These are phyloP conservation scores for Amanita phalloides DNA, from an alignment of 768 basidiomycete genomes.

Conservation along the genomic window DNA sequence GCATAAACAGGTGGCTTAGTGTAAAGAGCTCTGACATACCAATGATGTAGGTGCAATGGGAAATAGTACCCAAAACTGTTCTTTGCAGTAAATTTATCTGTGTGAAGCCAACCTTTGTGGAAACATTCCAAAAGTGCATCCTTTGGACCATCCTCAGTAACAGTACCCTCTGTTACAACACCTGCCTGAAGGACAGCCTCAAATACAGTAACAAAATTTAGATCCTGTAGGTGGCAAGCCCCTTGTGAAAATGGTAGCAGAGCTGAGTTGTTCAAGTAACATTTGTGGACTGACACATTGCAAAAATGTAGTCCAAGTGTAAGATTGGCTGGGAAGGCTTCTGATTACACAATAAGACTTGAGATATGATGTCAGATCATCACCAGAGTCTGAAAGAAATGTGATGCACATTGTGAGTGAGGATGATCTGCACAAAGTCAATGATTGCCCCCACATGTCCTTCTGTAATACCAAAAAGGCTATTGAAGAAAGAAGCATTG, in stretches of 20 bases:
- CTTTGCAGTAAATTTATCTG: neutral
- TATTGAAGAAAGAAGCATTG: neutral
- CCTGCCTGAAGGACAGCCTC: neutral
- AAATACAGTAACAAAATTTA: neutral
- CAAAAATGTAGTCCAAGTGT: neutral
- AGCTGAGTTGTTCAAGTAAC: neutral
- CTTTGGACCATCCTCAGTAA: neutral
- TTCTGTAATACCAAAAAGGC: conserved; percentile 6
- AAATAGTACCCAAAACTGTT: neutral
- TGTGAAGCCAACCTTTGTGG: neutral
- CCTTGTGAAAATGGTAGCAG: neutral
- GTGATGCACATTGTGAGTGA: conserved; percentile 6
- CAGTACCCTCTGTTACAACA: neutral
- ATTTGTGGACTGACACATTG: neutral
- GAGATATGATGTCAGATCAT: conserved; percentile 5
- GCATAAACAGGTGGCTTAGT: too few species aligned
- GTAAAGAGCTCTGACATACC: too few species aligned
- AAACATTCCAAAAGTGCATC: neutral
- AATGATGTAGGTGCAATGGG: neutral
- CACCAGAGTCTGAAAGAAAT: neutral
- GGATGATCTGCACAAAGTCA: conserved; percentile 7
- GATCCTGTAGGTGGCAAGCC: neutral
- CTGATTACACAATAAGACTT: conserved; percentile 9
- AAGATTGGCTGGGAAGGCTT: neutral
- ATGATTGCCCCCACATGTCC: conserved; percentile 10